phyloP scores from a whole-genome alignment of 768 basidiomycete genomes.

The Leccinum longicurvipes region DNA sequence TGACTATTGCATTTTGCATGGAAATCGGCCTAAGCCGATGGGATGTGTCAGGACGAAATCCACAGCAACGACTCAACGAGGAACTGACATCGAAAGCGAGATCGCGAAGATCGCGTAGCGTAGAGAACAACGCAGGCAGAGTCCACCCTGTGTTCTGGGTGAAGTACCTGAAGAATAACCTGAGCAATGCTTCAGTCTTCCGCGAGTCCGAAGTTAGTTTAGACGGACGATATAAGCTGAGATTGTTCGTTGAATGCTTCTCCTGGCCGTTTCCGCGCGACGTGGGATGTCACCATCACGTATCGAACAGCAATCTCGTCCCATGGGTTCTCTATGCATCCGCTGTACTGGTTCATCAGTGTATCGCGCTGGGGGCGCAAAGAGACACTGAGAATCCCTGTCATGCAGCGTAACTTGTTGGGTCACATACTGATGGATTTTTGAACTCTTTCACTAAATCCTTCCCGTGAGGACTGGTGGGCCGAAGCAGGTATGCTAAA shows the following conservation, averaged over 20 bases:
- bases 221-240: slow-evolving; percentile 68
- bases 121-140: slow-evolving; percentile 76
- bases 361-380: slow-evolving; percentile 27
- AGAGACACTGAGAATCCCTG: not conserved
- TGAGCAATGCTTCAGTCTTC: slow-evolving; percentile 22
- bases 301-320: too few species aligned
- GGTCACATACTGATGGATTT: slow-evolving; percentile 43
- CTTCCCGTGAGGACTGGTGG: slow-evolving; percentile 74
- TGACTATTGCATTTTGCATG: slow-evolving; percentile 56
- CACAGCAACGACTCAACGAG: not conserved
- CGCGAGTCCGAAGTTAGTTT: not conserved
- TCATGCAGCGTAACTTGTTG: not conserved
- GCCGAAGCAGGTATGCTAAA: slow-evolving; percentile 69
- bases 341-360: slow-evolving; percentile 41
- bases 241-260: slow-evolving; percentile 84
- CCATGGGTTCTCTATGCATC: slow-evolving; percentile 71
- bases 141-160: slow-evolving; percentile 82
- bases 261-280: slow-evolving; percentile 58
- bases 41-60: not conserved
- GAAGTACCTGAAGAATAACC: slow-evolving; percentile 76
- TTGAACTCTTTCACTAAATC: slow-evolving; percentile 70
- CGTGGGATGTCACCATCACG: slow-evolving; percentile 67
- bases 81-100: slow-evolving; percentile 74
- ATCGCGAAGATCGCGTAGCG: slow-evolving; percentile 77
- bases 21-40: slow-evolving; percentile 50